These are phyloP conservation scores for Alternaria hordeiaustralica DNA, from an alignment of 2,329 filamentous ascomycete genomes.

Conservation along the genomic window DNA sequence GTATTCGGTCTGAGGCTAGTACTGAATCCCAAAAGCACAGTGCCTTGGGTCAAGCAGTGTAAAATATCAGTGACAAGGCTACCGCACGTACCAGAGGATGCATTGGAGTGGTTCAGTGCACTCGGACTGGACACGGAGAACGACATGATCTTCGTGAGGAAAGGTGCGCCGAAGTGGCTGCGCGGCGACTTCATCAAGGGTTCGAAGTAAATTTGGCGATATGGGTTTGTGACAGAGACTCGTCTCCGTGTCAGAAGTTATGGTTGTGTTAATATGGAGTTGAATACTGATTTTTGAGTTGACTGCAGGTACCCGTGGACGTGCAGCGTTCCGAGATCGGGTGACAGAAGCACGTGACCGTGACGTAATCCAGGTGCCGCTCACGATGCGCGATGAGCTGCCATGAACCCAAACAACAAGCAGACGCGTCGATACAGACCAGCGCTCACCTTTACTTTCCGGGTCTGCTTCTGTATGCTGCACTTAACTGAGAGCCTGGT, in stretches of 20 bases:
- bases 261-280: neutral
- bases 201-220: conserved; percentile 2
- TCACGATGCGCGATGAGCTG: neutral
- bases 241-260: neutral
- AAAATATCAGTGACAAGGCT: conserved; percentile 13
- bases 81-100: conserved; percentile 13
- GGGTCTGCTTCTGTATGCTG: neutral
- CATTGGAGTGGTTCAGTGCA: conserved; percentile 9
- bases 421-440: neutral
- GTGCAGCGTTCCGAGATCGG: neutral
- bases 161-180: conserved; percentile 13
- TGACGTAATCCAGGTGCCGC: neutral
- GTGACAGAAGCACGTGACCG: neutral
- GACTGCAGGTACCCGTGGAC: neutral
- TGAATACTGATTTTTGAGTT: neutral
- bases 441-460: neutral
- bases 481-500: neutral
- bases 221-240: neutral
- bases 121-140: conserved; percentile 13
- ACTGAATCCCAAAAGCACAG: conserved; percentile 4
- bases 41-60: conserved; percentile 14
- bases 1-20: conserved; percentile 11
- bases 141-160: conserved; percentile 18
- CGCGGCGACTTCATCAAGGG: conserved; percentile 11
- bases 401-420: neutral